These are phyloP conservation scores for Thermothelomyces thermophilus DNA, from an alignment of 2,329 filamentous ascomycete species.

Conservation along the genomic window DNA sequence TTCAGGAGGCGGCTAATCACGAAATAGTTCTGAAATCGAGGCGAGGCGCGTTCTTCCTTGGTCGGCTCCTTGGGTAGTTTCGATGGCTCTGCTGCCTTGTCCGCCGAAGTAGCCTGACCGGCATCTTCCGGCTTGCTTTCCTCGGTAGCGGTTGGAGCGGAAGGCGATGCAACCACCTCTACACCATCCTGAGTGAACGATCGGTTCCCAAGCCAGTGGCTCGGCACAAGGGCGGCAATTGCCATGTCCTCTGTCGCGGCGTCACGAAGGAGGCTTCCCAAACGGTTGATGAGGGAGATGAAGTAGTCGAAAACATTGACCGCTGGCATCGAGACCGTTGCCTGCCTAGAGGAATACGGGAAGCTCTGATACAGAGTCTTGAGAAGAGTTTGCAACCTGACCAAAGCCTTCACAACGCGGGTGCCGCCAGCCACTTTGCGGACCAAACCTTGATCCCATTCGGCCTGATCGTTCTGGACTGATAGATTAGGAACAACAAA, in stretches of 20 bases:
- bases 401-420: slow-evolving; percentile 67
- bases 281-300: slow-evolving; percentile 60
- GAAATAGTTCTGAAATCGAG: slow-evolving; percentile 65
- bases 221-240: slow-evolving; percentile 66
- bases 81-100: slow-evolving; percentile 18
- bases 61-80: slow-evolving; percentile 34
- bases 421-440: slow-evolving; percentile 60
- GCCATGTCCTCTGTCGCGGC: slow-evolving; percentile 81
- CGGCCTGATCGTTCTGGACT: slow-evolving; percentile 30
- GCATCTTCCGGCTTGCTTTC: slow-evolving; percentile 14
- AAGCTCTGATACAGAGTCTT: slow-evolving; percentile 70
- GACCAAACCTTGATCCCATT: slow-evolving; percentile 32
- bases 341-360: slow-evolving; percentile 59
- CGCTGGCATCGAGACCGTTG: slow-evolving; percentile 59
- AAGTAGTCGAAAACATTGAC: slow-evolving; percentile 86
- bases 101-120: slow-evolving; percentile 17
- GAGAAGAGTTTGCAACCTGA: slow-evolving; percentile 69
- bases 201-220: slow-evolving; percentile 48
- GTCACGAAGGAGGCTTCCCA: slow-evolving; percentile 71
- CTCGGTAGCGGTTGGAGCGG: not conserved
- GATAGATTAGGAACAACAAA: slow-evolving; percentile 47
- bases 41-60: slow-evolving; percentile 36
- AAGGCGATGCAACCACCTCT: not conserved
- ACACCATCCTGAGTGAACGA: slow-evolving; percentile 2
- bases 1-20: slow-evolving; percentile 70